Percentiles rank a stretch among this genome's conserved stretches.
Conservation (phyloP, 1,139 yeast genomes). For the Lodderomyces orthopsilosis region DNA sequence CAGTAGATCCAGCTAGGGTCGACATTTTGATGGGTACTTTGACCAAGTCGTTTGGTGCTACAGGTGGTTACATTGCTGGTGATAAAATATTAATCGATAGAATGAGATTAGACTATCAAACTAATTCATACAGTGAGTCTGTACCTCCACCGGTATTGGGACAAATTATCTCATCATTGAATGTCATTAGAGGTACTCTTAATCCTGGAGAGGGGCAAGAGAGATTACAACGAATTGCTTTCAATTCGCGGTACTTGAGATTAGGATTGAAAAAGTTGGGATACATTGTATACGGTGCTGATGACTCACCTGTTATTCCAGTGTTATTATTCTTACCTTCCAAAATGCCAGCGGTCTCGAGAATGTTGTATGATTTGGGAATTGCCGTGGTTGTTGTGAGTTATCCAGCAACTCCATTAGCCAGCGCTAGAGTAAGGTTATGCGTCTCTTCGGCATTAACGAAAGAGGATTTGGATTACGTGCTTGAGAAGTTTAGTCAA, state of each 20-base stretch:
- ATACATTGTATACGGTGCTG: constrained; percentile 90
- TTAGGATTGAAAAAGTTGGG: constrained; percentile 90
- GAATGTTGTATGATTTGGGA: constrained; percentile 72
- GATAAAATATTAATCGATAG: constrained; percentile 65
- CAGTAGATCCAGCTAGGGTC: constrained; percentile 67
- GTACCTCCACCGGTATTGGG: constrained; percentile 88
- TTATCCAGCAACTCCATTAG: constrained; percentile 94
- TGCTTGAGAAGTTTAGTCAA: constrained; percentile 69
- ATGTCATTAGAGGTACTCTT: constrained; percentile 73
- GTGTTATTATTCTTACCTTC: constrained; percentile 83
- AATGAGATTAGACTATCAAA: constrained; percentile 69
- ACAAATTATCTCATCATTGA: constrained; percentile 80
- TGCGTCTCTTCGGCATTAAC: constrained; percentile 92
- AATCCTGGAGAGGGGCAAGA: constrained; percentile 93
- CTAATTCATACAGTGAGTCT: constrained; percentile 77
- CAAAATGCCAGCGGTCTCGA: constrained; percentile 89
- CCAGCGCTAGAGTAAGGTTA: constrained; percentile 85
- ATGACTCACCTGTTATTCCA: constrained; percentile 96
- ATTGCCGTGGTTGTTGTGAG: constrained; percentile 96
- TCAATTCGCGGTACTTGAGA: constrained; percentile 89
- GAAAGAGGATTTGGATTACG: constrained; percentile 86
- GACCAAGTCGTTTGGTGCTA: constrained; percentile 97
- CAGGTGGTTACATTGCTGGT: constrained; percentile 95
- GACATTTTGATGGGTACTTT: constrained; percentile 97
- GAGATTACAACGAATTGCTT: constrained; percentile 88